A percentile compares a stretch with the other conserved stretches of the same genome.
These are phyloP conservation scores for Apiosordaria backusii DNA, from an alignment of 495 filamentous ascomycete species.

Conservation along the genomic window DNA sequence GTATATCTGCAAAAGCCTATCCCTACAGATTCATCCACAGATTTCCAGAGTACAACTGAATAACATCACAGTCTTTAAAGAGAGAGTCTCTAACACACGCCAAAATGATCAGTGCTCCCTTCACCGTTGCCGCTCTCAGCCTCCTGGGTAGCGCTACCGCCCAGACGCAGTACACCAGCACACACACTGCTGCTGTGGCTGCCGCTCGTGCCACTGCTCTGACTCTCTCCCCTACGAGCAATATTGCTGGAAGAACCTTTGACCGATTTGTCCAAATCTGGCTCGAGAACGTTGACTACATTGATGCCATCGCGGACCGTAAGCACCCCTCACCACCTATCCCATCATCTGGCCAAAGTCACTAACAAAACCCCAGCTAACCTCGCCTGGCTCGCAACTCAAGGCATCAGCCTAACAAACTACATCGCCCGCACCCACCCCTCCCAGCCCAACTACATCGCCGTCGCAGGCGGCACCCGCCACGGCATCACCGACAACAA, in stretches of 20 bases:
- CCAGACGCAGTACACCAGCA: conserved; percentile 21
- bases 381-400: conserved; percentile 49
- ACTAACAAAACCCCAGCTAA: conserved; percentile 19
- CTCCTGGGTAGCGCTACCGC: conserved; percentile 11
- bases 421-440: conserved; percentile 46
- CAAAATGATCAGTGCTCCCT: background rate
- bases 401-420: conserved; percentile 63
- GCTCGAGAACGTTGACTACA: conserved; percentile 67
- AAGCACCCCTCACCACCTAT: background rate
- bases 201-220: conserved; percentile 14
- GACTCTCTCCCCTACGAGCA: conserved; percentile 52
- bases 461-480: conserved; percentile 57
- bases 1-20: background rate
- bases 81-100: background rate
- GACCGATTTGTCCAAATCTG: conserved; percentile 65
- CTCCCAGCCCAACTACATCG: conserved; percentile 63
- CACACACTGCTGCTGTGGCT: conserved; percentile 10
- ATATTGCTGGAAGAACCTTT: conserved; percentile 62
- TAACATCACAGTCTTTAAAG: background rate
- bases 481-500: conserved; percentile 65
- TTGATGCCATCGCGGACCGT: conserved; percentile 24
- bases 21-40: background rate
- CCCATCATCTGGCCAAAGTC: background rate
- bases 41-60: background rate
- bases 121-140: background rate